phyloP scores from a whole-genome alignment of 495 filamentous ascomycete genomes.

The Elasticomyces elasticus region DNA sequence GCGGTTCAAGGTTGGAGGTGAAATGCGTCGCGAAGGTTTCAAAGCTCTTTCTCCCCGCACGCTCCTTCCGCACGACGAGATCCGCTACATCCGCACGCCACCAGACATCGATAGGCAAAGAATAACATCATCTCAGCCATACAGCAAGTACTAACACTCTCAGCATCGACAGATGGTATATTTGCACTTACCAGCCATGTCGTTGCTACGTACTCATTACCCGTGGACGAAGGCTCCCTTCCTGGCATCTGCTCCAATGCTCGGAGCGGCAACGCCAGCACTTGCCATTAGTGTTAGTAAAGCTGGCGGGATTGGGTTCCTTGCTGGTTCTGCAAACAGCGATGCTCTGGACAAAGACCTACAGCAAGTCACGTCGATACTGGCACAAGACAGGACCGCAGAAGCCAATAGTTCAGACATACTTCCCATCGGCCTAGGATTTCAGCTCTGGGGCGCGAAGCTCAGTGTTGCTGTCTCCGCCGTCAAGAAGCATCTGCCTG shows the following conservation, averaged over 20 bases:
- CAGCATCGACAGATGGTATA: too few species aligned
- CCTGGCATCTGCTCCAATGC: background rate
- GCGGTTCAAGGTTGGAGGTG: background rate
- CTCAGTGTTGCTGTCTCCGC: background rate
- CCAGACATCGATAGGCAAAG: too few species aligned
- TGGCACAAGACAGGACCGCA: background rate
- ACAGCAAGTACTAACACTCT: too few species aligned
- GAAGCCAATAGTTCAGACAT: background rate
- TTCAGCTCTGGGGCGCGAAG: background rate
- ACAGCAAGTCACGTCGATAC: background rate
- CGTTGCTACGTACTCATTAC: background rate
- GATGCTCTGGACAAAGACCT: background rate
- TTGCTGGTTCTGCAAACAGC: background rate
- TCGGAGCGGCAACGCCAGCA: background rate
- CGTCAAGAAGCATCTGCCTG: constrained; percentile 32
- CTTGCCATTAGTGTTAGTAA: background rate
- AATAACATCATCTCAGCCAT: too few species aligned
- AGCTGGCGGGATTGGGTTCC: background rate
- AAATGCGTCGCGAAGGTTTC: background rate
- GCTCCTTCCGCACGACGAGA: background rate
- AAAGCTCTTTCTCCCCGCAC: background rate
- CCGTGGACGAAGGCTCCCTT: background rate
- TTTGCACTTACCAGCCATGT: background rate
- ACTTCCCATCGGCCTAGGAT: background rate
- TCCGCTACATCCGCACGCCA: background rate